Conservation (phyloP, 2,329 filamentous ascomycete genomes). For the Mollisiaceae sp. region DNA sequence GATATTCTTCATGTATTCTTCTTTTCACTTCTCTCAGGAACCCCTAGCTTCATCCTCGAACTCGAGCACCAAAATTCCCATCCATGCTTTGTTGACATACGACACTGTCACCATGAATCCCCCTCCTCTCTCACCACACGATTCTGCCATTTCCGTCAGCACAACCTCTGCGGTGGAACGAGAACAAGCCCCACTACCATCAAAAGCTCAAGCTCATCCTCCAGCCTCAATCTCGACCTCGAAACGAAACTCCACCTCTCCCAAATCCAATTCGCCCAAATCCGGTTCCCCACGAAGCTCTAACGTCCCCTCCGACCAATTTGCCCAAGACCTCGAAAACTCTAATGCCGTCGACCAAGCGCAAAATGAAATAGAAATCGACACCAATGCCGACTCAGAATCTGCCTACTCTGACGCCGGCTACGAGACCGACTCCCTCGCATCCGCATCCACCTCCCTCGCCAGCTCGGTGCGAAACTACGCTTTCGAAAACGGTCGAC, state of each 20-base stretch:
- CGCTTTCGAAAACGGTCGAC: conserved; percentile 60
- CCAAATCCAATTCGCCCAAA: conserved; percentile 18
- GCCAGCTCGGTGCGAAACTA: conserved; percentile 53
- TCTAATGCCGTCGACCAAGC: conserved; percentile 35
- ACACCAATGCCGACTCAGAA: conserved; percentile 28
- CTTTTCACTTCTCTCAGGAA: too few species aligned
- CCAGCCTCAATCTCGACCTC: not conserved
- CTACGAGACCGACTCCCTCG: conserved; percentile 39
- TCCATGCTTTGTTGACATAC: not conserved
- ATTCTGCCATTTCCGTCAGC: conserved; percentile 31
- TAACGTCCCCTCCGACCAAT: conserved; percentile 22
- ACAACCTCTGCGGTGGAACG: conserved; percentile 7
- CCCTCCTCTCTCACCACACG: conserved; percentile 22
- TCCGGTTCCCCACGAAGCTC: not conserved
- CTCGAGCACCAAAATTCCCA: not conserved
- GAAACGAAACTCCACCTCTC: conserved; percentile 7
- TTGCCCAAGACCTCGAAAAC: conserved; percentile 31
- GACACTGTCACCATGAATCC: conserved; percentile 10
- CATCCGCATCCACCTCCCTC: conserved; percentile 36
- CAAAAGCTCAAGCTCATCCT: not conserved
- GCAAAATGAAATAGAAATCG: conserved; percentile 38
- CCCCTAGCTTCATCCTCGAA: not conserved
- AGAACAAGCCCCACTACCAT: conserved; percentile 1
- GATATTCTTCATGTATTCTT: too few species aligned
- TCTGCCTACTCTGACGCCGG: conserved; percentile 33